These are phyloP conservation scores for Coniochaeta hoffmannii DNA, from an alignment of 2,329 filamentous ascomycete species.

Conservation along the genomic window DNA sequence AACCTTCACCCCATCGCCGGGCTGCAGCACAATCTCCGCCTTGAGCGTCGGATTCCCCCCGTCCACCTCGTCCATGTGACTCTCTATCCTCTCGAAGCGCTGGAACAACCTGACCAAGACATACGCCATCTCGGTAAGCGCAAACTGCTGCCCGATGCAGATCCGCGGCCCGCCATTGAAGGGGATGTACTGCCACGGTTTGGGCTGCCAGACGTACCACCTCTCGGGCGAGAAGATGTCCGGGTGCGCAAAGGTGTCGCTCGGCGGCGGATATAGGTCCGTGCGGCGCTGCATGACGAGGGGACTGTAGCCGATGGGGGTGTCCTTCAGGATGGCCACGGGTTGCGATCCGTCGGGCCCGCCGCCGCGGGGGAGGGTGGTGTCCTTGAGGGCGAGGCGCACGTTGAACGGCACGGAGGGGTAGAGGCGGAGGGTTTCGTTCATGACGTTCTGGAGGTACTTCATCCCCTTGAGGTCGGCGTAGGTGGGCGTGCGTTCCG, in stretches of 20 bases:
- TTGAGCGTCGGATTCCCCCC: slow-evolving; percentile 46
- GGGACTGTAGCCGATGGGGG: slow-evolving; percentile 57
- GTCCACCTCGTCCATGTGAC: slow-evolving; percentile 47
- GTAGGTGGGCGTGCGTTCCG: slow-evolving; percentile 59
- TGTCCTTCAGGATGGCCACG: slow-evolving; percentile 59
- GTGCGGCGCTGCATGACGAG: slow-evolving; percentile 65
- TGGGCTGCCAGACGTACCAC: slow-evolving; percentile 57
- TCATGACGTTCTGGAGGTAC: slow-evolving; percentile 66
- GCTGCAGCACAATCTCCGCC: slow-evolving; percentile 53
- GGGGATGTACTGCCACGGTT: slow-evolving; percentile 64
- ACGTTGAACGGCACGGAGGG: slow-evolving; percentile 76
- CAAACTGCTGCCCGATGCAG: slow-evolving; percentile 76
- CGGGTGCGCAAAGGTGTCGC: slow-evolving; percentile 36
- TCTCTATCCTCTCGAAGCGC: slow-evolving; percentile 57
- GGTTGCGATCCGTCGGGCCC: slow-evolving; percentile 55
- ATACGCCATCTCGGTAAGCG: slow-evolving; percentile 69
- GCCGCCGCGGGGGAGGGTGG: slow-evolving; percentile 65
- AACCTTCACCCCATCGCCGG: slow-evolving; percentile 50
- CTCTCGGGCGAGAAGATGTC: slow-evolving; percentile 56
- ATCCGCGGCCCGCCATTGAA: slow-evolving; percentile 70
- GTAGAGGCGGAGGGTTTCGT: slow-evolving; percentile 72
- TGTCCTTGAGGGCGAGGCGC: slow-evolving; percentile 63
- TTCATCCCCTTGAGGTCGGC: slow-evolving; percentile 81
- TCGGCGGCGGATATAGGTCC: slow-evolving; percentile 50
- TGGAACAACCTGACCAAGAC: slow-evolving; percentile 67